phyloP scores from a whole-genome alignment of 441 rosid species.

The Francoa sonchifolia region DNA sequence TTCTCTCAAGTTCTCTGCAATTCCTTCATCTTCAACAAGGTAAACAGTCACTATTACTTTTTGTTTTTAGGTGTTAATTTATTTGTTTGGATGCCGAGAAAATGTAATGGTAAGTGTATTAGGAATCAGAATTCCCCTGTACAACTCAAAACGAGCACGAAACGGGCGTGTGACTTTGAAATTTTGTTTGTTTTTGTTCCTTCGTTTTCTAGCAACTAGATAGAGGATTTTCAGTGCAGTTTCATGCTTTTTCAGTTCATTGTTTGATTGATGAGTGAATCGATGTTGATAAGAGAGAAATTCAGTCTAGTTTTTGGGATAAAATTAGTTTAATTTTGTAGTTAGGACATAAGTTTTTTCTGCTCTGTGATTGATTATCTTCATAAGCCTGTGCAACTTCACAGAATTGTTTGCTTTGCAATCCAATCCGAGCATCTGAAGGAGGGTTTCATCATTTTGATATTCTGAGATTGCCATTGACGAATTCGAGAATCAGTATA shows the following conservation, averaged over 20 bases:
- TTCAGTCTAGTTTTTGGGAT: no score
- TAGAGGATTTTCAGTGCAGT: no score
- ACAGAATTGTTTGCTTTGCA: constrained; percentile 4
- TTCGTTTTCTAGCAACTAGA: not conserved
- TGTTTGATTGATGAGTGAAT: no score
- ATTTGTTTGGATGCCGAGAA: not conserved
- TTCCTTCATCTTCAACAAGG: constrained; percentile 3
- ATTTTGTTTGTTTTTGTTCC: not conserved
- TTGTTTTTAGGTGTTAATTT: not conserved
- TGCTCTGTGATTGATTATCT: no score
- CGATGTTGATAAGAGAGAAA: no score
- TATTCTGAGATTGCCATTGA: constrained; percentile 7
- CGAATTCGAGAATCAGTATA: not conserved
- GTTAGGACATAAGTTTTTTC: not conserved
- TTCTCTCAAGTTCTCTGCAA: not conserved
- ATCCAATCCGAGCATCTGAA: constrained; percentile 2
- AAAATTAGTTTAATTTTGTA: no score
- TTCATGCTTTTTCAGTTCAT: no score
- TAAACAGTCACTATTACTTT: not conserved
- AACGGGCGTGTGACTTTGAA: not conserved
- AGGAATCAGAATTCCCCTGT: not conserved
- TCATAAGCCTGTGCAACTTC: no score
- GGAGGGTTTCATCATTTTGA: not conserved
- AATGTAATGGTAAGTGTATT: no score
- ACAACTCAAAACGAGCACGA: not conserved